Conservation (phyloP, 192 early-diverging fungal species). For the Chytriomyces sp. region DNA sequence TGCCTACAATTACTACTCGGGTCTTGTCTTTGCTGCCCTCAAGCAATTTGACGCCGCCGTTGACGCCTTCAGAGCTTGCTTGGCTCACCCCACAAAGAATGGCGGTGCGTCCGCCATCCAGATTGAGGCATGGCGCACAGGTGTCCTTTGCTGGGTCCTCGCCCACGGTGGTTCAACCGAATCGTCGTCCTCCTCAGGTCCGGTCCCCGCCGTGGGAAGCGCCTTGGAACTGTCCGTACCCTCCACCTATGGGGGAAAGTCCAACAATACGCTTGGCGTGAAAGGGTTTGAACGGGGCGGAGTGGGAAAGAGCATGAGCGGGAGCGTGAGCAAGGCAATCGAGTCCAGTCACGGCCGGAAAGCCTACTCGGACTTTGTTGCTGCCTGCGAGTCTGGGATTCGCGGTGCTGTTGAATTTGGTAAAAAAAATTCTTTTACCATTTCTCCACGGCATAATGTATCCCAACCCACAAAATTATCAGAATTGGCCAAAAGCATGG, state of each 20-base stretch:
- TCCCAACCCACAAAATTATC: too few species aligned
- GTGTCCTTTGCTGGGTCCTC: slow-evolving; percentile 64
- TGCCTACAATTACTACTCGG: slow-evolving; percentile 80
- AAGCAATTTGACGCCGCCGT: slow-evolving; percentile 67
- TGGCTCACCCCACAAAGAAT: slow-evolving; percentile 64
- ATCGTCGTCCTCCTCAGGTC: background rate
- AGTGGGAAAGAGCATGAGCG: slow-evolving; percentile 7
- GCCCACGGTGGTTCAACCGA: slow-evolving; percentile 58
- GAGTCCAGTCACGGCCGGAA: slow-evolving; percentile 48
- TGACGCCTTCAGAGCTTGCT: slow-evolving; percentile 58
- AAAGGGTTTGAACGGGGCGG: background rate
- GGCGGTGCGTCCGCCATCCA: slow-evolving; percentile 66
- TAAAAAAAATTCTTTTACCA: too few species aligned
- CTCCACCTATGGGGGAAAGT: too few species aligned
- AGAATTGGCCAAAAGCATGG: slow-evolving; percentile 45
- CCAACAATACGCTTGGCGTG: too few species aligned
- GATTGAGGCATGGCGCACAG: slow-evolving; percentile 76
- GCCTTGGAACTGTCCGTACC: too few species aligned
- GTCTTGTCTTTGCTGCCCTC: slow-evolving; percentile 68
- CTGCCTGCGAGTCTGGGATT: background rate
- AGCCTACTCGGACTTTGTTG: background rate
- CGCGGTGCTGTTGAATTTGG: background rate
- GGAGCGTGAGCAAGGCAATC: slow-evolving; percentile 15
- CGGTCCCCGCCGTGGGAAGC: too few species aligned
- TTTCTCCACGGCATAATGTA: too few species aligned